phyloP scores from a whole-genome alignment of 345 rosid species.

The Brassica carinata region DNA sequence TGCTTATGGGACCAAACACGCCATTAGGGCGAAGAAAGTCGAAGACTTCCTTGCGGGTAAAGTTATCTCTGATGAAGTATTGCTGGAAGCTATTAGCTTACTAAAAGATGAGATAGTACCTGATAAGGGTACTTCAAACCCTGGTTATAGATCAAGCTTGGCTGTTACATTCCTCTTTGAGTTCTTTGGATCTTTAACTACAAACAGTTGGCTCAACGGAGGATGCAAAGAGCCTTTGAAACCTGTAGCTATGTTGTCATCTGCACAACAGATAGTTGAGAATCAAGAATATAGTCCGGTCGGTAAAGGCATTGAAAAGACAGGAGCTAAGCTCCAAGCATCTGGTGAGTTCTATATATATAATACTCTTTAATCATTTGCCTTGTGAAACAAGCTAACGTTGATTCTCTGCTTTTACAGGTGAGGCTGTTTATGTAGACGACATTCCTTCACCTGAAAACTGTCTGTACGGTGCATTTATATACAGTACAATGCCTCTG shows the following conservation, averaged over 20 bases:
- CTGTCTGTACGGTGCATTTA: conserved; percentile 82
- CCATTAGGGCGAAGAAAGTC: conserved; percentile 59
- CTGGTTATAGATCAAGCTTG: conserved; percentile 73
- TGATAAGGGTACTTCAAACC: conserved; percentile 48
- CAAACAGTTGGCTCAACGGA: conserved; percentile 22
- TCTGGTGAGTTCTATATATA: conserved; percentile 61
- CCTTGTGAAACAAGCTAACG: neutral
- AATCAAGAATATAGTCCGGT: neutral
- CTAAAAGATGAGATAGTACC: conserved; percentile 58
- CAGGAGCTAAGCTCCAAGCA: conserved; percentile 57
- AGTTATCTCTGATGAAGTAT: conserved; percentile 45
- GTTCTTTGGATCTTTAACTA: conserved; percentile 54
- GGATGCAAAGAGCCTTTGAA: conserved; percentile 18
- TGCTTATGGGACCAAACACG: conserved; percentile 78
- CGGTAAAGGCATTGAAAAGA: neutral
- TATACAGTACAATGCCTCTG: conserved; percentile 76
- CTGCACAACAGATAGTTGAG: conserved; percentile 61
- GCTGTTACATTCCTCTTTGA: conserved; percentile 73
- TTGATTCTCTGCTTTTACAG: conserved; percentile 40
- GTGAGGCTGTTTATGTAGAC: conserved; percentile 91
- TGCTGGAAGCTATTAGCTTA: conserved; percentile 59
- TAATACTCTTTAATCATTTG: neutral
- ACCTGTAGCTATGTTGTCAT: conserved; percentile 49
- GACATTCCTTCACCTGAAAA: conserved; percentile 83
- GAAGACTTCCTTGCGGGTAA: conserved; percentile 71